A percentile compares a stretch with the other conserved stretches of the same genome.
These are phyloP conservation scores for Raphanus raphanistrum DNA, from an alignment of 345 rosid species.

Conservation along the genomic window DNA sequence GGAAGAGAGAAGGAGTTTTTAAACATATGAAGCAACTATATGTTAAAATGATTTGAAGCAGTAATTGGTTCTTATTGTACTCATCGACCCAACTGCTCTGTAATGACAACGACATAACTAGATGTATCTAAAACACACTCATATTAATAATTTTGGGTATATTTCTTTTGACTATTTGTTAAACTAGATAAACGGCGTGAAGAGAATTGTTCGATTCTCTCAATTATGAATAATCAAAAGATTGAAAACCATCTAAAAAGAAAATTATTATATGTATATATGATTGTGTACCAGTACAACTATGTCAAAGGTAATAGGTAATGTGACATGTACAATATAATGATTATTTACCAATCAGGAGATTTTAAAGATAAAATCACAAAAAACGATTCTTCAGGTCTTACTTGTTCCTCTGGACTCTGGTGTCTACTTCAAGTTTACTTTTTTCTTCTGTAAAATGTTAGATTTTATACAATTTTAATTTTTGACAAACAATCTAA, in stretches of 20 bases:
- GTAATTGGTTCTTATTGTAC: constrained; percentile 27
- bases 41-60: constrained; percentile 24
- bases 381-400: not conserved
- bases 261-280: not conserved
- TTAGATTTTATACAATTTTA: too few relatives aligned
- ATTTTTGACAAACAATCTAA: too few relatives aligned
- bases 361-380: not conserved
- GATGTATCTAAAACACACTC: not conserved
- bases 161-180: not conserved
- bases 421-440: not conserved
- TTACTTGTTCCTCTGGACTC: not conserved
- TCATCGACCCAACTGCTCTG: constrained; percentile 38
- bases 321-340: not conserved
- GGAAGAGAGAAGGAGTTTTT: not conserved
- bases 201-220: not conserved
- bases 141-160: not conserved
- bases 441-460: too few relatives aligned
- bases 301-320: not conserved
- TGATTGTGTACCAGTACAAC: not conserved
- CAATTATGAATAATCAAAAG: not conserved
- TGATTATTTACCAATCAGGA: not conserved
- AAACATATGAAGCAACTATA: not conserved
- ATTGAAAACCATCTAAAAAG: not conserved
- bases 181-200: not conserved
- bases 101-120: constrained; percentile 26